Percentiles rank a stretch among this genome's conserved stretches.
phyloP scores from a whole-genome alignment of 768 basidiomycete genomes.

The Naematelia aurantialba region DNA sequence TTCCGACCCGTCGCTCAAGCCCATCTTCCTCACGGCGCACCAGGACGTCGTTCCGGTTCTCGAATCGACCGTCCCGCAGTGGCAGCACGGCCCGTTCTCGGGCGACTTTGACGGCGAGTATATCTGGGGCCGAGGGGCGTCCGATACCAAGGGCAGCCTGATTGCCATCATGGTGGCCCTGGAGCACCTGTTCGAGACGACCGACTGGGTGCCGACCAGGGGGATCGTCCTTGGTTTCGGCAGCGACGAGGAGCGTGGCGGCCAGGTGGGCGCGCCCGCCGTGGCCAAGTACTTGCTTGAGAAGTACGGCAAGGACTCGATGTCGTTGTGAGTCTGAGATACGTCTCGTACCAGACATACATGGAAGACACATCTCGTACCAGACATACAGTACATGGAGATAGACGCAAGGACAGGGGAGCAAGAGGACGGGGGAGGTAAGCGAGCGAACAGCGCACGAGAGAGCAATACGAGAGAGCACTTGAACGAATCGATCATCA shows the following conservation, averaged over 20 bases:
- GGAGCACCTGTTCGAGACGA: conserved; percentile 61
- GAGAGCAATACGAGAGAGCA: no score
- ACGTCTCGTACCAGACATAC: no score
- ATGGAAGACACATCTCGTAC: not conserved
- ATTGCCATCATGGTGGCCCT: conserved; percentile 56
- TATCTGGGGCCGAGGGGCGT: conserved; percentile 72
- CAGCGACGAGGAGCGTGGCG: conserved; percentile 68
- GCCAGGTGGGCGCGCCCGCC: conserved; percentile 49
- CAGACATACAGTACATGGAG: no score
- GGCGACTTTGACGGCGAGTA: conserved; percentile 55
- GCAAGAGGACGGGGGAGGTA: no score
- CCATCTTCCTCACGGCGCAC: conserved; percentile 57
- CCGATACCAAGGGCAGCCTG: conserved; percentile 66
- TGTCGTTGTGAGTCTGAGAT: conserved; percentile 56
- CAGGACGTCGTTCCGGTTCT: conserved; percentile 65
- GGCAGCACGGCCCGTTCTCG: conserved; percentile 64
- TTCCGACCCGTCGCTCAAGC: conserved; percentile 60
- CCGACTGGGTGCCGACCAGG: conserved; percentile 58
- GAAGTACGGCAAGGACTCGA: conserved; percentile 67
- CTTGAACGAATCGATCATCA: no score
- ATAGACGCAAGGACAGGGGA: no score
- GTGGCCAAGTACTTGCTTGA: conserved; percentile 56
- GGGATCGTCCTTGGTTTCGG: conserved; percentile 52
- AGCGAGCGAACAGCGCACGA: no score
- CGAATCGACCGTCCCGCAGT: conserved; percentile 57